These are phyloP conservation scores for Cantharellus anzutake DNA, from an alignment of 768 basidiomycete genomes.

Conservation along the genomic window DNA sequence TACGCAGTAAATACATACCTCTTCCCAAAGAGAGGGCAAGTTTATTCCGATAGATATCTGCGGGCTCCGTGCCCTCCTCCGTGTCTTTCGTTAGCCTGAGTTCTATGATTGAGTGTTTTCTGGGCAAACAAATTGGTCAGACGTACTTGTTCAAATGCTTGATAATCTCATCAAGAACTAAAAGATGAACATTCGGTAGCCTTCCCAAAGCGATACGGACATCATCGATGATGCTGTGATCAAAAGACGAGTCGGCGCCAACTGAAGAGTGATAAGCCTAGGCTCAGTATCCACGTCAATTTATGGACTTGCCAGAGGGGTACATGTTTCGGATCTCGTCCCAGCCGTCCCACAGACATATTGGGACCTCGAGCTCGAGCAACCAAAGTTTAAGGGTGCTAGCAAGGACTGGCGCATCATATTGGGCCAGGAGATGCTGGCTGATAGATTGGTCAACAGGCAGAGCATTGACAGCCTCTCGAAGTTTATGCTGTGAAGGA, in stretches of 20 bases:
- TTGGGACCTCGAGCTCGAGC: slow-evolving; percentile 78
- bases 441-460: slow-evolving; percentile 32
- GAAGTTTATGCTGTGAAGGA: slow-evolving; percentile 61
- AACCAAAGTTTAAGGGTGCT: slow-evolving; percentile 74
- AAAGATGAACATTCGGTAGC: slow-evolving; percentile 60
- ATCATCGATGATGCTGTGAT: slow-evolving; percentile 34
- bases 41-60: slow-evolving; percentile 73
- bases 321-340: slow-evolving; percentile 82
- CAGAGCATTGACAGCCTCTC: slow-evolving; percentile 66
- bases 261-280: slow-evolving; percentile 18
- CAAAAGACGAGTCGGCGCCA: slow-evolving; percentile 45
- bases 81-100: slow-evolving; percentile 39
- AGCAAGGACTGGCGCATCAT: slow-evolving; percentile 76
- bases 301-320: slow-evolving; percentile 30
- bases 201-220: slow-evolving; percentile 43
- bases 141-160: slow-evolving; percentile 56
- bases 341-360: slow-evolving; percentile 77
- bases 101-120: background rate
- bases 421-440: slow-evolving; percentile 41
- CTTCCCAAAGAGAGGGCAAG: slow-evolving; percentile 74
- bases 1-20: slow-evolving; percentile 29
- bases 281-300: background rate
- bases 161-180: slow-evolving; percentile 60
- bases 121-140: background rate
- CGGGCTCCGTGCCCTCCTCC: slow-evolving; percentile 37